These are phyloP conservation scores for Dillenia turbinata DNA, from an alignment of 164 flowering plant species.

Conservation along the genomic window DNA sequence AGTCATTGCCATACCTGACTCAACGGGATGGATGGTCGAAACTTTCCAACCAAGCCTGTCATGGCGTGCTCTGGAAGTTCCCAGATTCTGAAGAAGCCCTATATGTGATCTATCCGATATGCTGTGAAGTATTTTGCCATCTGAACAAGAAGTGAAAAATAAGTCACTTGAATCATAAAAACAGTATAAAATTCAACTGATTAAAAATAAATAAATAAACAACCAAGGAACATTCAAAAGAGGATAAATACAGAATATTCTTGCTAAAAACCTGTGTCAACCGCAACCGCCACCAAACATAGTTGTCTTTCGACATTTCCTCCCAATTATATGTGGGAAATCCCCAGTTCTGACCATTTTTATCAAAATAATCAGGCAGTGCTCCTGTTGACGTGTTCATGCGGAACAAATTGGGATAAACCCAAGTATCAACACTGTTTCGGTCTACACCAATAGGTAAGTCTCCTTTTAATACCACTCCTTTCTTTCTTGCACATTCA, in stretches of 20 bases:
- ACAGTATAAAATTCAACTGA: not conserved
- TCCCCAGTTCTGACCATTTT: slow-evolving; percentile 98
- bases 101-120: slow-evolving; percentile 92
- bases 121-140: slow-evolving; percentile 97
- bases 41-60: slow-evolving; percentile 89
- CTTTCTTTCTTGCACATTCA: slow-evolving; percentile 78
- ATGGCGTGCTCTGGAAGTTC: slow-evolving; percentile 94
- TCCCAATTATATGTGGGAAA: slow-evolving; percentile 98
- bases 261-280: slow-evolving; percentile 59
- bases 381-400: slow-evolving; percentile 97
- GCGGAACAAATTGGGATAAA: slow-evolving; percentile 80
- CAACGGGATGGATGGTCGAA: slow-evolving; percentile 89
- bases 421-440: slow-evolving; percentile 98
- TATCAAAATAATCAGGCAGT: slow-evolving; percentile 93
- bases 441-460: slow-evolving; percentile 95
- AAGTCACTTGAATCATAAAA: not conserved
- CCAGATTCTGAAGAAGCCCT: slow-evolving; percentile 99
- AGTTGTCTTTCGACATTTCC: slow-evolving; percentile 95
- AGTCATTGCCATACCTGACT: slow-evolving; percentile 56
- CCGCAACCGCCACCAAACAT: slow-evolving; percentile 99
- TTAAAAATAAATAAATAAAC: not conserved
- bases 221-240: not conserved
- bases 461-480: slow-evolving; percentile 90
- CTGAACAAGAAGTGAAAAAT: slow-evolving; percentile 29
- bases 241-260: slow-evolving; percentile 1